Percentiles rank a stretch among this genome's conserved stretches.
Conservation (phyloP, 768 basidiomycete genomes). For the Tulasnella sp. region DNA sequence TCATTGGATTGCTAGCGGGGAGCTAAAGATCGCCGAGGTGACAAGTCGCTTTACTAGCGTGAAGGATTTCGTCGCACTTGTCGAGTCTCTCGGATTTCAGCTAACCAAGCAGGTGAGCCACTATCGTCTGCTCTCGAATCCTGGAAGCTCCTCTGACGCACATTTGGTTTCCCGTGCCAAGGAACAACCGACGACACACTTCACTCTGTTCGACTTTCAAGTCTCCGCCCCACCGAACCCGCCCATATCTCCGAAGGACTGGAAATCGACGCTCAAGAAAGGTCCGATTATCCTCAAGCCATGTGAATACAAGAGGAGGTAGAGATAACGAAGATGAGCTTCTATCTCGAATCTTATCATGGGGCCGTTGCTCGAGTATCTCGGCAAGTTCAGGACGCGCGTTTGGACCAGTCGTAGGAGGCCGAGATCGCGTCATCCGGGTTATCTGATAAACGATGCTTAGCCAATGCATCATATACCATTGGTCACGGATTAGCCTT, state of each 20-base stretch:
- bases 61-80: conserved; percentile 56
- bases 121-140: background rate
- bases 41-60: conserved; percentile 69
- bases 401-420: background rate
- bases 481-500: background rate
- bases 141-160: no score
- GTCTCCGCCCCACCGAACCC: conserved; percentile 47
- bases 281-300: conserved; percentile 59
- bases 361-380: background rate
- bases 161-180: conserved; percentile 29
- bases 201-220: conserved; percentile 72
- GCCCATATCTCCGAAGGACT: conserved; percentile 44
- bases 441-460: background rate
- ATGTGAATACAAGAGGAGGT: conserved; percentile 89
- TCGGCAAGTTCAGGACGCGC: background rate
- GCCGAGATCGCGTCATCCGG: background rate
- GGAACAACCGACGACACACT: conserved; percentile 79
- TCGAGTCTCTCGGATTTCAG: conserved; percentile 65
- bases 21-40: conserved; percentile 83
- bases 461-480: background rate
- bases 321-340: conserved; percentile 25
- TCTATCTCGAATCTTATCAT: background rate
- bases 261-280: conserved; percentile 46
- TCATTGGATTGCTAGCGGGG: conserved; percentile 45
- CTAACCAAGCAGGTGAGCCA: conserved; percentile 54